phyloP scores from a whole-genome alignment of 1,284 basidiomycete species.

The Tetrapyrgos nigripes region DNA sequence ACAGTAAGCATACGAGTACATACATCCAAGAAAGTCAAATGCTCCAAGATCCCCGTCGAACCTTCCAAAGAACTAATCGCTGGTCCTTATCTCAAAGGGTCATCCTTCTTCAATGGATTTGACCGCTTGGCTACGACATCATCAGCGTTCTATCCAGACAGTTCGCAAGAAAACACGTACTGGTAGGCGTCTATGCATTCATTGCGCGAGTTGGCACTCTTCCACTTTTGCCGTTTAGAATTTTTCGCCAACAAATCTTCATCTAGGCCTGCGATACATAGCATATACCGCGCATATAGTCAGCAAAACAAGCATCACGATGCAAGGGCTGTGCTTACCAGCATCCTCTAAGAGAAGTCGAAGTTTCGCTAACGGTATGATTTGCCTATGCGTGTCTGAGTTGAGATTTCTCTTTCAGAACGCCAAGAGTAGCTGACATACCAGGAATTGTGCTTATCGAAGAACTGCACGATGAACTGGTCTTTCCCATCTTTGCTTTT shows the following conservation, averaged over 20 bases:
- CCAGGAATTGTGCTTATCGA: conserved; percentile 67
- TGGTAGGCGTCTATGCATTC: conserved; percentile 56
- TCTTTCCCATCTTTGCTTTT: conserved; percentile 42
- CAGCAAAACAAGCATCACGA: neutral
- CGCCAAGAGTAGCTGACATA: conserved; percentile 32
- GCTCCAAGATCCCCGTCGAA: neutral
- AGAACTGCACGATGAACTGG: conserved; percentile 71
- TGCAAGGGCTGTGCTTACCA: conserved; percentile 47
- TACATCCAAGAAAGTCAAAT: neutral
- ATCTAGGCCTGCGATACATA: conserved; percentile 49
- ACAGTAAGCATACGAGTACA: neutral
- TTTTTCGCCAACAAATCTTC: conserved; percentile 51
- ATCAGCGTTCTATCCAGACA: neutral
- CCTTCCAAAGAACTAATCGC: neutral
- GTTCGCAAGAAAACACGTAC: conserved; percentile 36
- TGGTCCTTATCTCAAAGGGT: neutral
- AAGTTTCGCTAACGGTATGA: conserved; percentile 55
- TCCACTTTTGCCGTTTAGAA: conserved; percentile 57
- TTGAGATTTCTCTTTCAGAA: conserved; percentile 7
- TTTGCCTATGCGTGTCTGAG: conserved; percentile 48
- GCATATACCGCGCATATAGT: neutral
- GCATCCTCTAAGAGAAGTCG: conserved; percentile 62
- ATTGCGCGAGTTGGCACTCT: conserved; percentile 45
- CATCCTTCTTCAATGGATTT: neutral
- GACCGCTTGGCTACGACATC: neutral